Conservation (phyloP, 495 filamentous ascomycete genomes). For the Podospora australis region DNA sequence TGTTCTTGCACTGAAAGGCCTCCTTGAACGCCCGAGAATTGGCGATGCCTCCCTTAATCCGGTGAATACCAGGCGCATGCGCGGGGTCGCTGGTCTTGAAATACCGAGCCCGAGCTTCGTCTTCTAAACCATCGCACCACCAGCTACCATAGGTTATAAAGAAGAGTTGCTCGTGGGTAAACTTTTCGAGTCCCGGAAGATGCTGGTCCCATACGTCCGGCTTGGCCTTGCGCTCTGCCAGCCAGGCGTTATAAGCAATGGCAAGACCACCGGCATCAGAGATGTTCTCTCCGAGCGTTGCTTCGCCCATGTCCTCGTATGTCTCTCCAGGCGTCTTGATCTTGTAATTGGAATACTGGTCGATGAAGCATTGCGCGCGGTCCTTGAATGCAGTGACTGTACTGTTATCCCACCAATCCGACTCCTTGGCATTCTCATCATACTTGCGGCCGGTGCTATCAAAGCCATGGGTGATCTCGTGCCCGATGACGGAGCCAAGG, state of each 20-base stretch:
- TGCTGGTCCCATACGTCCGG: constrained; percentile 37
- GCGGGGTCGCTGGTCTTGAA: constrained; percentile 46
- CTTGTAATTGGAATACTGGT: constrained; percentile 61
- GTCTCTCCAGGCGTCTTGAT: constrained; percentile 51
- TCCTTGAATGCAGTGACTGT: constrained; percentile 52
- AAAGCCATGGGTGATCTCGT: constrained; percentile 71
- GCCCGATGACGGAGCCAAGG: constrained; percentile 34
- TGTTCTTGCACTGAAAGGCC: constrained; percentile 56
- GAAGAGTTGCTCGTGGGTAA: constrained; percentile 68
- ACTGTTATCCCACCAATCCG: constrained; percentile 63
- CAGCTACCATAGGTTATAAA: constrained; percentile 59
- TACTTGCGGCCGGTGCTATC: constrained; percentile 64
- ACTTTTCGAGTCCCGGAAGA: constrained; percentile 58
- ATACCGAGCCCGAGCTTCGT: constrained; percentile 49
- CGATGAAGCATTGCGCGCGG: constrained; percentile 62
- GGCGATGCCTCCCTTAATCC: constrained; percentile 57
- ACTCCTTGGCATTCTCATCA: constrained; percentile 59
- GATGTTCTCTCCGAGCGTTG: constrained; percentile 71
- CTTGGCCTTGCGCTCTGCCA: constrained; percentile 26
- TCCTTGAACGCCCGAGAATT: constrained; percentile 65
- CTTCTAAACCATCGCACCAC: constrained; percentile 63
- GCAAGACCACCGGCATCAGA: constrained; percentile 66
- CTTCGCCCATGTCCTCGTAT: constrained; percentile 56
- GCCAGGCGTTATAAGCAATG: constrained; percentile 61
- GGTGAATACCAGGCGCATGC: constrained; percentile 55